A percentile compares a stretch with the other conserved stretches of the same genome.
Conservation (phyloP, 495 filamentous ascomycete species). For the Amorphotheca resinae region DNA sequence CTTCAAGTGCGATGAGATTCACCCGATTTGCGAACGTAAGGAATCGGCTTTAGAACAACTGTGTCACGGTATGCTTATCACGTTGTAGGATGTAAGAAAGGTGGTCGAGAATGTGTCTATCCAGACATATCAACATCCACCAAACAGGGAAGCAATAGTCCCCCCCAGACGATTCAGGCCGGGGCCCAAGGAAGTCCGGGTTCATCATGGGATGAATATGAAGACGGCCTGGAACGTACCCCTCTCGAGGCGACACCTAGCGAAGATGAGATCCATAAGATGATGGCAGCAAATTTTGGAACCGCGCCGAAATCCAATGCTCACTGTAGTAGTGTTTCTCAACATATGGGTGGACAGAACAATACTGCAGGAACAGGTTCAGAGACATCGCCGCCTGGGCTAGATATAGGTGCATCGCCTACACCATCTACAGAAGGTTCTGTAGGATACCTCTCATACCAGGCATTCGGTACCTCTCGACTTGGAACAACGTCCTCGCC, state of each 20-base stretch:
- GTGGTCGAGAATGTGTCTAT: conserved; percentile 72
- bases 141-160: conserved; percentile 32
- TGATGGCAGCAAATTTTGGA: conserved; percentile 13
- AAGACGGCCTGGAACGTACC: conserved; percentile 28
- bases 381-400: conserved; percentile 38
- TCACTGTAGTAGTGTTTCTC: conserved; percentile 22
- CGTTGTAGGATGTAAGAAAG: conserved; percentile 64
- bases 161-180: conserved; percentile 27
- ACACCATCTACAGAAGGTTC: conserved; percentile 30
- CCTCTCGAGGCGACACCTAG: conserved; percentile 50
- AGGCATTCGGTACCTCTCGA: conserved; percentile 26
- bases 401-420: conserved; percentile 36
- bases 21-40: conserved; percentile 78
- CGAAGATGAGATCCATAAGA: conserved; percentile 43
- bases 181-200: conserved; percentile 31
- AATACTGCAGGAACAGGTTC: conserved; percentile 25
- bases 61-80: conserved; percentile 7
- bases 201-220: conserved; percentile 42
- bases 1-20: conserved; percentile 67
- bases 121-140: conserved; percentile 47
- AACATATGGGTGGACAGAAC: conserved; percentile 24
- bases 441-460: conserved; percentile 17
- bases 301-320: conserved; percentile 20
- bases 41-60: neutral
- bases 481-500: conserved; percentile 14